Conservation (phyloP, 2,329 filamentous ascomycete genomes). For the Curvularia lunata region DNA sequence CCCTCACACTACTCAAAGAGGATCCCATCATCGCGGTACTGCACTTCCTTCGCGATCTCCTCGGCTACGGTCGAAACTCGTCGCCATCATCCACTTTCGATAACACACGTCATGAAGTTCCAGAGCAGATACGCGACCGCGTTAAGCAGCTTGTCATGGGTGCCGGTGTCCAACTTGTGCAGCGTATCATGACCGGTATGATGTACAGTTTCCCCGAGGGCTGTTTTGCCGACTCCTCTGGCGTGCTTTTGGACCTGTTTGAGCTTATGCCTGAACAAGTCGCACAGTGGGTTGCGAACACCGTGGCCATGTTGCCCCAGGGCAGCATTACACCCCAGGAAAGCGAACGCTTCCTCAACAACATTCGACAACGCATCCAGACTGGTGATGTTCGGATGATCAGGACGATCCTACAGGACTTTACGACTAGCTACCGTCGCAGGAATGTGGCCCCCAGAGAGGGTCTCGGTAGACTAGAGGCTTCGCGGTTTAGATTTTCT, state of each 20-base stretch:
- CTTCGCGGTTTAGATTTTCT: conserved; percentile 81
- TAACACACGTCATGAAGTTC: conserved; percentile 64
- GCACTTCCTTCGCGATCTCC: conserved; percentile 88
- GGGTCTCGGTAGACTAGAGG: conserved; percentile 85
- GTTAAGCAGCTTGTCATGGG: conserved; percentile 74
- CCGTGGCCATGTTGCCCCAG: conserved; percentile 80
- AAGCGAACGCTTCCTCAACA: conserved; percentile 77
- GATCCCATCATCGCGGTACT: conserved; percentile 90
- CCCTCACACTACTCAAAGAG: conserved; percentile 85
- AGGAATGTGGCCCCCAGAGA: conserved; percentile 95
- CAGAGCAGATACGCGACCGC: conserved; percentile 71
- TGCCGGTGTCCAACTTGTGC: conserved; percentile 79
- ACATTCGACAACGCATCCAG: conserved; percentile 78
- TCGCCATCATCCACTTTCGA: conserved; percentile 66
- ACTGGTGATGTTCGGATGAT: conserved; percentile 77
- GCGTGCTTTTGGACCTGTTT: conserved; percentile 88
- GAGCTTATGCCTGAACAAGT: conserved; percentile 83
- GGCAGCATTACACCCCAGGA: conserved; percentile 77
- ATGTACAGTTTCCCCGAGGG: conserved; percentile 98
- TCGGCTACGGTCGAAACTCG: conserved; percentile 84
- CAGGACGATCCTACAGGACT: conserved; percentile 86
- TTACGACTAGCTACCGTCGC: conserved; percentile 91
- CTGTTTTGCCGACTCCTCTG: conserved; percentile 92
- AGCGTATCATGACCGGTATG: conserved; percentile 93
- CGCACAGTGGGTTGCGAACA: conserved; percentile 80